A percentile compares a stretch with the other conserved stretches of the same genome.
Conservation (phyloP, 75 land plant genomes). For the Pseudotsuga menziesii region DNA sequence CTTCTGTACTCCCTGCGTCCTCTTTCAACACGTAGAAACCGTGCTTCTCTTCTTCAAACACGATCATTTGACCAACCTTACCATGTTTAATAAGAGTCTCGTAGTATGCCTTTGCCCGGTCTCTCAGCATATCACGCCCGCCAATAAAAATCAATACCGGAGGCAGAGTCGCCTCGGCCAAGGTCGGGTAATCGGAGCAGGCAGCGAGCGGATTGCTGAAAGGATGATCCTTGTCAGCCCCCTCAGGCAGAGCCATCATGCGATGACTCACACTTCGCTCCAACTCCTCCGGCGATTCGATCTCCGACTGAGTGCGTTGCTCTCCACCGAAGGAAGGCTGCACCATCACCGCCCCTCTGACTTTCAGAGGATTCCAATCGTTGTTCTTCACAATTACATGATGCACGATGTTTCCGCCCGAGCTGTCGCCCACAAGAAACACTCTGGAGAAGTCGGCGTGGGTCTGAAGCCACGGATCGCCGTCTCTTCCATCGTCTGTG, state of each 20-base stretch:
- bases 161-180: constrained; percentile 35
- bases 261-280: constrained; percentile 17
- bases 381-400: constrained; percentile 17
- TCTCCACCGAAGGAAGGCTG: constrained; percentile 36
- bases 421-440: constrained; percentile 37
- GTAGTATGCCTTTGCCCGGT: constrained; percentile 45
- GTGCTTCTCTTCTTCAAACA: constrained; percentile 28
- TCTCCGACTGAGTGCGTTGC: constrained; percentile 26
- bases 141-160: constrained; percentile 42
- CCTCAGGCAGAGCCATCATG: constrained; percentile 23
- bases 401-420: constrained; percentile 46
- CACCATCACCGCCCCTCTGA: constrained; percentile 14
- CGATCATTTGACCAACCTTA: constrained; percentile 18
- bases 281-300: background rate
- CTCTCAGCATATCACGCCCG: constrained; percentile 54
- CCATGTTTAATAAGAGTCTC: constrained; percentile 27
- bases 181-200: constrained; percentile 7
- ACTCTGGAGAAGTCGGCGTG: constrained; percentile 16
- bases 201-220: constrained; percentile 4
- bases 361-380: background rate
- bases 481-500: background rate
- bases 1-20: background rate
- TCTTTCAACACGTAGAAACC: constrained; percentile 8
- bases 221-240: constrained; percentile 30
- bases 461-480: constrained; percentile 8